Conservation (phyloP, 805 yeast genomes). For the Candida michaelii region DNA sequence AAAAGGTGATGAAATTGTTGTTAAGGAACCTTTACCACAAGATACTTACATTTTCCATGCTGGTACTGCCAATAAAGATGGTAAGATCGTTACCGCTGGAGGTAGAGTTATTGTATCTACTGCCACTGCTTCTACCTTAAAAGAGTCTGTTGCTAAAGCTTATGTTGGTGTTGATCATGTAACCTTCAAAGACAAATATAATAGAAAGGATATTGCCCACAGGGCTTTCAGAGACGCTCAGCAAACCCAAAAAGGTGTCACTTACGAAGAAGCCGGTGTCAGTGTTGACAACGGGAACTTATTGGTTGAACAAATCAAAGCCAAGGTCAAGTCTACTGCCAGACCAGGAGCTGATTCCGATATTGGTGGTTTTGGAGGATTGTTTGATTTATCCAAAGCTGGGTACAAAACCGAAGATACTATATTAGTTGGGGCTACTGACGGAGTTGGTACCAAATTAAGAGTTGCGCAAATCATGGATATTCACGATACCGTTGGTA, state of each 20-base stretch:
- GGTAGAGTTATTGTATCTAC: slow-evolving; percentile 97
- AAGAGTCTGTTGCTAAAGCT: slow-evolving; percentile 81
- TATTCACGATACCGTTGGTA: slow-evolving; percentile 96
- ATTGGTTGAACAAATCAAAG: slow-evolving; percentile 87
- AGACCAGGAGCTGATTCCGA: slow-evolving; percentile 97
- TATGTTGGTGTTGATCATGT: slow-evolving; percentile 82
- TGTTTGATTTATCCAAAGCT: slow-evolving; percentile 85
- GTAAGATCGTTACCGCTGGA: slow-evolving; percentile 78
- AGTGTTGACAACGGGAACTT: slow-evolving; percentile 94
- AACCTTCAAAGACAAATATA: slow-evolving; percentile 70
- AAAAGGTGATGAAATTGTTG: slow-evolving; percentile 82
- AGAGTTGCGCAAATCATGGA: slow-evolving; percentile 88
- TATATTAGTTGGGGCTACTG: slow-evolving; percentile 95
- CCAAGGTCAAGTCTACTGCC: slow-evolving; percentile 85
- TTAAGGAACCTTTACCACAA: slow-evolving; percentile 47
- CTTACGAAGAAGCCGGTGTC: slow-evolving; percentile 96
- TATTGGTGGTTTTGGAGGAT: slow-evolving; percentile 98
- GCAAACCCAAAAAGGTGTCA: slow-evolving; percentile 44
- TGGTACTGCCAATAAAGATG: slow-evolving; percentile 68
- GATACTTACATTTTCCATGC: slow-evolving; percentile 89
- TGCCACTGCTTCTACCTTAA: slow-evolving; percentile 73
- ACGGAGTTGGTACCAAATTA: slow-evolving; percentile 98
- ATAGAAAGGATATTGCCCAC: slow-evolving; percentile 93
- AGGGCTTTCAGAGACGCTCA: slow-evolving; percentile 75
- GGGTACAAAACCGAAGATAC: slow-evolving; percentile 80